Evolutionary conservation across 257 asterid species (phyloP).

Genomic region (Fraxinus cuspidata): DNA sequence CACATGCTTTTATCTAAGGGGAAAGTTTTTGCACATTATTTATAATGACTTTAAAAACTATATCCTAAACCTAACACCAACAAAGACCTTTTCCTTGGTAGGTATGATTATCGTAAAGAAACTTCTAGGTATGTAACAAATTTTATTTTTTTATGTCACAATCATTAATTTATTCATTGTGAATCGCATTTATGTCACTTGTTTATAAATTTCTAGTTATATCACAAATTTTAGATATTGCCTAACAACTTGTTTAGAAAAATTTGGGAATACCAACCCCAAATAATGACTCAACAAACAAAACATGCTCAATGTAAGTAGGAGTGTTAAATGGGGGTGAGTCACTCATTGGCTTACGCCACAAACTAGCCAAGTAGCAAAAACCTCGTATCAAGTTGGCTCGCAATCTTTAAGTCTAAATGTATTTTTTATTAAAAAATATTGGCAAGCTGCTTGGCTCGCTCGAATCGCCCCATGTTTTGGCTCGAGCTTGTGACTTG

Average conservation of each 20-base stretch:
- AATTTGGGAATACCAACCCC: no score
- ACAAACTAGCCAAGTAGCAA: no score
- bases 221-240: conserved; percentile 16
- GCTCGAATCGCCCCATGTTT: no score
- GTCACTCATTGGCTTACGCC: no score
- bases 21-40: background rate
- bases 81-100: conserved; percentile 15
- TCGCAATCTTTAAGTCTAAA: no score
- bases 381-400: no score
- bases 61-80: conserved; percentile 13
- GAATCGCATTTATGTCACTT: conserved; percentile 25
- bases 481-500: no score
- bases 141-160: background rate
- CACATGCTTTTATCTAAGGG: background rate
- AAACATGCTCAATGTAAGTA: no score
- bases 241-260: background rate
- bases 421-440: no score
- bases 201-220: no score
- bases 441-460: no score
- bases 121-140: conserved; percentile 9
- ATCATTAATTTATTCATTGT: conserved; percentile 5
- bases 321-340: no score
- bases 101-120: conserved; percentile 22
- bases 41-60: background rate
- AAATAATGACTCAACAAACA: background rate